Base-by-base conservation (phyloP, 352 stramenopile species). In the Pythium dissotocum region DNA sequence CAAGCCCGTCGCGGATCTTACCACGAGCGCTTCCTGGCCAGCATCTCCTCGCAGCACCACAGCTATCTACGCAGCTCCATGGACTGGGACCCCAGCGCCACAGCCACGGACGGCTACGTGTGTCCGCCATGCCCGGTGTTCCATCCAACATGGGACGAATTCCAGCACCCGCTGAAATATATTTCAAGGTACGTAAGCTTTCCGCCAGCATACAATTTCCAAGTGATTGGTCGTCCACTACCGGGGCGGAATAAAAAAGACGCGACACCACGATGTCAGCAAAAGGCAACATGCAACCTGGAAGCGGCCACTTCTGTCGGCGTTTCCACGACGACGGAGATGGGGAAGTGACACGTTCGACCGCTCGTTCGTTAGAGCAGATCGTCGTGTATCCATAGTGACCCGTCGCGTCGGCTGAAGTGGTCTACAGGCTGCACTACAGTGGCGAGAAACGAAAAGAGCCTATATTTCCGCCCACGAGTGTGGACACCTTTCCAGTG, bases 161-260 rank as follows among this genome's bases (percentile, higher is more conserved):
- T 98, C 73, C 61, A 82, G 59, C 82, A 98, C 72, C 91, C 93
- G 63, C 70, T 98, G 79, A 85, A 89, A 87, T 98, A 97, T 89
- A 98, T 98, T 85, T 81, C 79, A 68, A 97, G 88, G 90, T 91
- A 85, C 84, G 78, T 67, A 53, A 68, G 48, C 53, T 86, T 91
- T 87, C 58, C 63, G 13, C 21, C 21, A 7, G 42, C n/a, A 75
- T 75, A 75, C 69, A 75, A 72, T 69, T 21, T 60, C 42, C 59
- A 74, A 74, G 67, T 68, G 30, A 67, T 46, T 33, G 13, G 51
- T 42, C 35, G 24, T 18, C 36, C 40, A 58, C 33, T n/a, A 24
- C 24, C 7, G 21, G 26, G 60, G 53, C 54, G 66, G 60, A 67
- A 61, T 28, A 64, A 59, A 24, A 68, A 53, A 58, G 66, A 64